Base-by-base conservation (phyloP, 768 basidiomycete genomes). In the Nevesoporus exiguus region DNA sequence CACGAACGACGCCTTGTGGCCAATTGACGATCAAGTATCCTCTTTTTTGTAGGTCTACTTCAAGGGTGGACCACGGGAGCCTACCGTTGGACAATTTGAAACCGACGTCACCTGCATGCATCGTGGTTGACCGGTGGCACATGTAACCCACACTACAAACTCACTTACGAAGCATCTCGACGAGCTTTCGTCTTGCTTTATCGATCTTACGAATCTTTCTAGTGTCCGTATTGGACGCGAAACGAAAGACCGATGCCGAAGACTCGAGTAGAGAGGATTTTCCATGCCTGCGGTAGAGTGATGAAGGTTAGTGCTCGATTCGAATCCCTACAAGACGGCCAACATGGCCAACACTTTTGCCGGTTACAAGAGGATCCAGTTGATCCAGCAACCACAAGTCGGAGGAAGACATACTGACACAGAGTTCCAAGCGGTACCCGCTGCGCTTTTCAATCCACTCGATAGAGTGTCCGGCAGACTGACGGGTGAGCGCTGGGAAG, bases 111-210 rank as follows among this genome's bases (percentile, higher is more conserved):
- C 42, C 50, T 36, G 42, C 3, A 30, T n/a, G 11, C 14, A 22
- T 13, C 3, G 15, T n/a, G 11, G 19, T 44, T 10, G 8, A 29
- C 27, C 11, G 3, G 19, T 29, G 4, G 29, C 30, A 45, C 9
- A 13, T 5, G n/a, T 42, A 9, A 19, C 30, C 11, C 9, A 14
- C 3, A n/a, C 10, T 0, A 37, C 5, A 7, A 10, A 15, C 43
- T 14, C 9, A 52, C 58, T 46, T 9, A 59, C 58, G 46, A 47
- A 59, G 54, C 60, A 59, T 55, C 37, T 47, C 13, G 9, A 50
- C 33, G 7, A 57, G 49, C 8, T 21, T 37, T 10, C 47, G 29
- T 31, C 41, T 45, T 31, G 55, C 47, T 17, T 34, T 7, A n/a
- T 51, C 37, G 0, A 59, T 49, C 55, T 49, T 59, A 10, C 13